phyloP scores from a whole-genome alignment of 129 eudicot species.

The Flaveria trinervia region DNA sequence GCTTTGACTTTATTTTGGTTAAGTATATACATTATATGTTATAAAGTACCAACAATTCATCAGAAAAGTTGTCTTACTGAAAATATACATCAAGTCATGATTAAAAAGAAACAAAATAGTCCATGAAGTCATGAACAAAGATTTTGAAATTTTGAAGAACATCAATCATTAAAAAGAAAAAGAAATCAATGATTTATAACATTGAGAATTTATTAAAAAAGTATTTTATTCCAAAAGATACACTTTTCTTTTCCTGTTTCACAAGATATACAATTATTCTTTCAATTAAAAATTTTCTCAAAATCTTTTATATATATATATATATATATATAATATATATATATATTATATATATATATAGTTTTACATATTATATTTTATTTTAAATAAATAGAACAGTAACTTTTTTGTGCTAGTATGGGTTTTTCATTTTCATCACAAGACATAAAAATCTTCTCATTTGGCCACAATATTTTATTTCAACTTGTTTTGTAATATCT shows the following conservation, averaged over 20 bases:
- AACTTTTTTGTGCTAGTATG: too few species aligned
- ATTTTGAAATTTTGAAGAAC: conserved; percentile 27
- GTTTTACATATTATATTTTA: too few species aligned
- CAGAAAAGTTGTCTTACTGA: background rate
- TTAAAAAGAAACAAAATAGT: conserved; percentile 17
- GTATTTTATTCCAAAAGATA: background rate
- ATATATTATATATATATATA: too few species aligned
- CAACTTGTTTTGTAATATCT: too few species aligned
- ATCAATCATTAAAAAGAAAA: conserved; percentile 26
- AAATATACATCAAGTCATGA: conserved; percentile 5
- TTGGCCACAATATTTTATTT: too few species aligned
- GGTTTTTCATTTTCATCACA: too few species aligned
- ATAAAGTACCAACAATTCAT: background rate
- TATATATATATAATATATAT: too few species aligned
- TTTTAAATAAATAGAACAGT: too few species aligned
- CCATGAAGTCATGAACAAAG: conserved; percentile 28
- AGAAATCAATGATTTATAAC: conserved; percentile 28
- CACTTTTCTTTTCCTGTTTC: background rate
- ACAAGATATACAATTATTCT: background rate
- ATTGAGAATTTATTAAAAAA: conserved; percentile 11
- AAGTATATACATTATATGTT: background rate
- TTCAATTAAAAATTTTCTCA: background rate
- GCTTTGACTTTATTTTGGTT: background rate
- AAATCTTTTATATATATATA: too few species aligned
- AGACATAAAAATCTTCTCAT: too few species aligned